phyloP scores from a whole-genome alignment of 2,329 filamentous ascomycete species.

The Monascus ruber region DNA sequence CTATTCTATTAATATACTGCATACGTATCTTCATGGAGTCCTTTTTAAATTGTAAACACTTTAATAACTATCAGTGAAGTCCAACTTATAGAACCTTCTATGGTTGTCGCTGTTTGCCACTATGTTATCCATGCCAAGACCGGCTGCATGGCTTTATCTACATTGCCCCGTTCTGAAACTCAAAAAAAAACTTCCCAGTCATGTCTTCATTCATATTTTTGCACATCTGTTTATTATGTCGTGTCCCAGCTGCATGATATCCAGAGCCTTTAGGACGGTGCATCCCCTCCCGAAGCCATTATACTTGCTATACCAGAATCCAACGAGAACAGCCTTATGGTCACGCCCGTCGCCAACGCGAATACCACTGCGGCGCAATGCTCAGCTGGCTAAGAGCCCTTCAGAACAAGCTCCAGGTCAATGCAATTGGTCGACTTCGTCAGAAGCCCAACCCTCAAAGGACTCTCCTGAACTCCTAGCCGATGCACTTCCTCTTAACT shows the following conservation, averaged over 20 bases:
- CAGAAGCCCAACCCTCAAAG: neutral
- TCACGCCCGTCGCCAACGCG: constrained; percentile 2
- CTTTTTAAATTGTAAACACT: neutral
- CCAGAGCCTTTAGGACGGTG: constrained; percentile 6
- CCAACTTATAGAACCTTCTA: too few species aligned
- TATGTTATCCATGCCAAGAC: too few species aligned
- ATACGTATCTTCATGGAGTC: constrained; percentile 12
- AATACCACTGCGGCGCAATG: neutral
- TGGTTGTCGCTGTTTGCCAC: too few species aligned
- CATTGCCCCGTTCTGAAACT: too few species aligned
- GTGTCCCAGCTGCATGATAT: constrained; percentile 14
- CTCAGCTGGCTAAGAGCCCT: neutral
- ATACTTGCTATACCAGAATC: neutral
- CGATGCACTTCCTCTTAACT: constrained; percentile 37
- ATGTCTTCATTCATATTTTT: too few species aligned
- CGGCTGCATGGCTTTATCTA: too few species aligned
- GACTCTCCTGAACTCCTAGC: constrained; percentile 7
- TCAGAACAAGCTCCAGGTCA: constrained; percentile 5
- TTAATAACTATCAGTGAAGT: too few species aligned
- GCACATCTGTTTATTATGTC: constrained; percentile 12
- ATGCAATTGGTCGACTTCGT: constrained; percentile 9
- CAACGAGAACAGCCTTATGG: constrained; percentile 1
- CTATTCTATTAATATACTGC: constrained; percentile 4
- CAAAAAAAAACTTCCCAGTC: too few species aligned
- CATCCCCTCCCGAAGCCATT: neutral